Base-by-base conservation (phyloP, 164 flowering plant genomes). In the Magnolia officinalis region DNA sequence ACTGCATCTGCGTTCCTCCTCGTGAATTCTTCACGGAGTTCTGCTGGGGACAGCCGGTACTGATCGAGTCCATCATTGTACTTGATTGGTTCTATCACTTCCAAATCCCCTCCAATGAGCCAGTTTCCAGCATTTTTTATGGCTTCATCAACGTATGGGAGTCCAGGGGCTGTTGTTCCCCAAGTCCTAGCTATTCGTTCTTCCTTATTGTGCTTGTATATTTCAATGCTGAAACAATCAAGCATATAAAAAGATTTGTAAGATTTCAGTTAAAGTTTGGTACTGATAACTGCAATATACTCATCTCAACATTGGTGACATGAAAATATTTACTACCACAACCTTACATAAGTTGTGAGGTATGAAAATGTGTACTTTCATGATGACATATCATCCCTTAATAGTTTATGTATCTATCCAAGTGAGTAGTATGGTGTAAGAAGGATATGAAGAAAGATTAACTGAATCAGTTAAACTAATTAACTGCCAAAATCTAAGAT, bases 181-280 rank as follows among this genome's bases (percentile, higher is more conserved):
- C 95, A 93, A 8, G 98, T 92, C 76, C 98, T 84, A 18, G 95
- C 96, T 52, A 92, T 90, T 50, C 96, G 77, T 79, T 93, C 96
- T 86, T 93, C 96, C 83, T 90, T 93, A 58, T 84, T 86, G 84
- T 93, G 98, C 88, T 92, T 93, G 89, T 92, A 93, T 45, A 93
- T 92, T 83, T 93, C 96, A 72, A 92, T 87, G 74, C 98, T 93
- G 88, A 65, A 73, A 81, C 6, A 63, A 64, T 50, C 74, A 72
- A 29, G 45, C 45, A 21, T 2, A 14, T 8, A 24, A 23, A 20
- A 21, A 2, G 11, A 66, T 8, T 66, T 19, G 23, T 21, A 6
- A 66, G 69, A 10, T 66, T 21, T 66, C 18, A 10, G 61, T 16
- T 21, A 7, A 66, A 66, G 13, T 24, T 21, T 7, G 29, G 10